Base-by-base conservation (phyloP, 495 filamentous ascomycete species). In the Hapsidospora chrysogenum region DNA sequence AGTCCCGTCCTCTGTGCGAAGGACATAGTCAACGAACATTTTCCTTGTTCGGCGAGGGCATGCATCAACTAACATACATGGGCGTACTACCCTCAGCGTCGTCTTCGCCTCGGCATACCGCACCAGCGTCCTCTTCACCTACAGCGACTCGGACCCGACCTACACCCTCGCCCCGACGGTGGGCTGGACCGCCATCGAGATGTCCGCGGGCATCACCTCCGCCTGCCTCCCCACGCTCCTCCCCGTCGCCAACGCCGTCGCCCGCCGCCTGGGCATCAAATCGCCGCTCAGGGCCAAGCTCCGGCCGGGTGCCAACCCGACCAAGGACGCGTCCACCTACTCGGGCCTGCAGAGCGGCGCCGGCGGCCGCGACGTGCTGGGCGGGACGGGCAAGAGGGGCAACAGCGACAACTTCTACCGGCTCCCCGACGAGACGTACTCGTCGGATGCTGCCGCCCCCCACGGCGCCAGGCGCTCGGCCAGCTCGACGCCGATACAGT, bases 181-280 rank as follows among this genome's bases (percentile, higher is more conserved):
- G 18, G 49, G 45, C 38, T 63, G 61, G 61, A 58, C 54, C 17
- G 46, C 52, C 19, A 61, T 62, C 44, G 60, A 65, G 42, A 56
- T 60, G 49, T 52, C 60, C 16, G 54, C 55, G 27, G 59, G 58
- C 10, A 62, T 65, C 46, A 46, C 64, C 10, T 60, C 51, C 20
- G 60, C 60, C 36, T 61, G 57, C 41, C 53, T 65, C 10, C 60
- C 60, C 3, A 61, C 58, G n/a, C 35, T 65, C 10, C 49, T 47
- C 1, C 60, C 60, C 11, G 43, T 52, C 5, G 19, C 51, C 26
- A 18, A 23, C 13, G 16, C 17, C 13, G n/a, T 36, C 9, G 2
- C 17, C 20, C 17, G 14, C 11, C 17, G 13, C 3, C n/a, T 36
- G 20, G 33, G 33, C 9, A 36, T 36, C 33, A 28, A 36, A 22